A percentile compares a stretch with the other conserved stretches of the same genome.
These are phyloP conservation scores for Chlorella sp. DNA, from an alignment of 139 green algal species.

Conservation along the genomic window DNA sequence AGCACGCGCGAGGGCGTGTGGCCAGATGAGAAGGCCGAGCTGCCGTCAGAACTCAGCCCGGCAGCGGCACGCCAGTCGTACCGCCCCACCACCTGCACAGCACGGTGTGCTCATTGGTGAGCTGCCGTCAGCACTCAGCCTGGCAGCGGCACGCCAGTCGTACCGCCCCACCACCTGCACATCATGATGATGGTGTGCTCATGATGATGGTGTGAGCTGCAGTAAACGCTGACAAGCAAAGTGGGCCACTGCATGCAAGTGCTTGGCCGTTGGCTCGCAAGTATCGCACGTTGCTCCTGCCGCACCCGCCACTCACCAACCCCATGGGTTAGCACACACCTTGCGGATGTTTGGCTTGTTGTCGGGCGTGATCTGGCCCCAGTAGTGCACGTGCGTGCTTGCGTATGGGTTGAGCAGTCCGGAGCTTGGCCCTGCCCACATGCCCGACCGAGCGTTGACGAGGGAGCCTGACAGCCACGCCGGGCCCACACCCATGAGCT, in stretches of 20 bases:
- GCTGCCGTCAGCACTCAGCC: background rate
- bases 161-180: slow-evolving; percentile 2
- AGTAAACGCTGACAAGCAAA: background rate
- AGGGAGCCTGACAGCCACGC: background rate
- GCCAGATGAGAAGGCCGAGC: background rate
- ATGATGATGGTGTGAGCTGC: too few species aligned
- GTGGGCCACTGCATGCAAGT: too few species aligned
- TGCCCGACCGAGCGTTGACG: background rate
- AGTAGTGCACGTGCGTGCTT: background rate
- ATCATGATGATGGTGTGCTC: too few species aligned
- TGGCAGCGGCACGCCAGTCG: background rate
- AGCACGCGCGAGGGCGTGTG: background rate
- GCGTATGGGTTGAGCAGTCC: background rate
- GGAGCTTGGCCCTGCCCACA: background rate
- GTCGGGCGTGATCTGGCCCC: background rate
- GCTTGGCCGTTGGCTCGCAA: too few species aligned
- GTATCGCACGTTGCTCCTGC: too few species aligned
- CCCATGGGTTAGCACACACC: too few species aligned
- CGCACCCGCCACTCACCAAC: too few species aligned
- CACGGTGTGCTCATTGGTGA: too few species aligned
- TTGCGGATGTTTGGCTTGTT: background rate
- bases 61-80: background rate
- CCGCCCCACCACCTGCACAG: background rate
- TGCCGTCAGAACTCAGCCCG: background rate
- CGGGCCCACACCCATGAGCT: background rate